These are phyloP conservation scores for Cucurbita argyrosperma DNA, from an alignment of 306 rosid species.

Conservation along the genomic window DNA sequence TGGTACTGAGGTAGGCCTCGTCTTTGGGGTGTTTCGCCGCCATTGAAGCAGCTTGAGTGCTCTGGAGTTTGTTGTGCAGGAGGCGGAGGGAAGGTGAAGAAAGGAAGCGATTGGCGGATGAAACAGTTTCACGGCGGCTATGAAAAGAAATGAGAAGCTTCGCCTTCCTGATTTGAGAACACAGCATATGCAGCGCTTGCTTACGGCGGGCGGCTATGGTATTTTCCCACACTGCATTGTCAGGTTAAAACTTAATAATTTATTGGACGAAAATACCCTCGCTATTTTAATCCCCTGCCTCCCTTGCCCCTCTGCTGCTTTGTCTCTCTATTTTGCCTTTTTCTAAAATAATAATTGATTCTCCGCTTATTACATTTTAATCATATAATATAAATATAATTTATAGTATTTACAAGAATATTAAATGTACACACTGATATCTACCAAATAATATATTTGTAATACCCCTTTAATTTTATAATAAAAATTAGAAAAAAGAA, in stretches of 20 bases:
- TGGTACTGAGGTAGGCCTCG: conserved; percentile 38
- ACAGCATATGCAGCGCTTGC: background rate
- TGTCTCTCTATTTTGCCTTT: no score
- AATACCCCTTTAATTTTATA: no score
- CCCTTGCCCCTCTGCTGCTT: no score
- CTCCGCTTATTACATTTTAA: no score
- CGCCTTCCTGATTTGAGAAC: background rate
- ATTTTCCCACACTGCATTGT: background rate
- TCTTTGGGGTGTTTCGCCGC: conserved; percentile 52
- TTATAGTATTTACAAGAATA: no score
- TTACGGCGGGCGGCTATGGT: background rate
- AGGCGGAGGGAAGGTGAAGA: background rate
- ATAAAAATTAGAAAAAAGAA: no score
- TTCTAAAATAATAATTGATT: no score
- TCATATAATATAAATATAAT: no score
- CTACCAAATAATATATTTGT: no score
- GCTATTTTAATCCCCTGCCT: no score
- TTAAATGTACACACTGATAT: no score
- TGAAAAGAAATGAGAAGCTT: background rate
- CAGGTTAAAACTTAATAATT: background rate
- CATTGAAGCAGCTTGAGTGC: conserved; percentile 1
- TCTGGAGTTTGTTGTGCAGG: conserved; percentile 7
- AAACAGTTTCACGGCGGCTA: background rate
- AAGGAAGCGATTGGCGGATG: background rate
- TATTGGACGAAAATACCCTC: background rate